phyloP scores from a whole-genome alignment of 2,329 filamentous ascomycete species.

The Didymella sp. region DNA sequence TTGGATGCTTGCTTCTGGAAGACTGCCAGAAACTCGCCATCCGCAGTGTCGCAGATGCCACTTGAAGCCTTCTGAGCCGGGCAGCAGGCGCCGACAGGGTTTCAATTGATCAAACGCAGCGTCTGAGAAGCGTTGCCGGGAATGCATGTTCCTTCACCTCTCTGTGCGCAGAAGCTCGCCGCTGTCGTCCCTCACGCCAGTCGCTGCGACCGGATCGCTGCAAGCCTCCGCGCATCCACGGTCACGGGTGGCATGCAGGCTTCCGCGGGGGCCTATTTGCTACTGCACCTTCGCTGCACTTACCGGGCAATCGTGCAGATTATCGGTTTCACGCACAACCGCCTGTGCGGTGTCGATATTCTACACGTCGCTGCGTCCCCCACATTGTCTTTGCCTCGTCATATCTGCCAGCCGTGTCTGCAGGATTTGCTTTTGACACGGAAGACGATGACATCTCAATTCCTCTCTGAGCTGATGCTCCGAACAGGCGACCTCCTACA shows the following conservation, averaged over 20 bases:
- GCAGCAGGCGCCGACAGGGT: slow-evolving; percentile 17
- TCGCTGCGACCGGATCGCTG: slow-evolving; percentile 36
- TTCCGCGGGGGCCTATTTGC: slow-evolving; percentile 29
- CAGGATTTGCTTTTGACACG: slow-evolving; percentile 29
- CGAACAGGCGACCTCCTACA: slow-evolving; percentile 25
- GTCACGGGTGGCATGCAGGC: slow-evolving; percentile 39
- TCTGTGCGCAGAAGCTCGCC: neutral
- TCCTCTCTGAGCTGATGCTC: slow-evolving; percentile 26
- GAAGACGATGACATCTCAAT: slow-evolving; percentile 26
- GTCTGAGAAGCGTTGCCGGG: slow-evolving; percentile 30
- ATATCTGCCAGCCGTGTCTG: slow-evolving; percentile 8
- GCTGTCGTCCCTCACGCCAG: slow-evolving; percentile 32
- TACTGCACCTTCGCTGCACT: slow-evolving; percentile 32
- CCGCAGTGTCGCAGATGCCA: slow-evolving; percentile 21
- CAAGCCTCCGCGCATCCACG: slow-evolving; percentile 42
- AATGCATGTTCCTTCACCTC: slow-evolving; percentile 7
- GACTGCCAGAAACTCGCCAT: slow-evolving; percentile 23
- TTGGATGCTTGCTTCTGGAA: slow-evolving; percentile 35
- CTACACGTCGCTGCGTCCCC: slow-evolving; percentile 27
- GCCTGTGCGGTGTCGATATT: slow-evolving; percentile 31
- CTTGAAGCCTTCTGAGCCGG: slow-evolving; percentile 14
- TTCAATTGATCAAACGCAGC: slow-evolving; percentile 28
- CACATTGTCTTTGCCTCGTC: slow-evolving; percentile 4
- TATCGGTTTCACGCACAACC: slow-evolving; percentile 39
- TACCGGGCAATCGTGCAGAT: slow-evolving; percentile 29